A percentile compares a stretch with the other conserved stretches of the same genome.
Conservation (phyloP, 768 basidiomycete species). For the Calocybe indica region DNA sequence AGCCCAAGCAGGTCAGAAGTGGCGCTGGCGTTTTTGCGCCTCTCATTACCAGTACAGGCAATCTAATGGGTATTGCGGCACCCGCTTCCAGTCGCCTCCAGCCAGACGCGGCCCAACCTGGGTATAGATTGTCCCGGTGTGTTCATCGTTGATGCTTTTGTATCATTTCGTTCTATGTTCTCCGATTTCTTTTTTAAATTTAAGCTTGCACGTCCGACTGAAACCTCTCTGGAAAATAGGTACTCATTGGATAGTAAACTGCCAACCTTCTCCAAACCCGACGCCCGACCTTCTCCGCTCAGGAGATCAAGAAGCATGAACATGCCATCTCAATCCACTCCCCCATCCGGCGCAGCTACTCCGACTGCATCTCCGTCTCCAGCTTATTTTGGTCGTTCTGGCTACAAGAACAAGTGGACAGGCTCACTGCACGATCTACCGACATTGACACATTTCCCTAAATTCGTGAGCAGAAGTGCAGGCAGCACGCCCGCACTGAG, state of each 20-base stretch:
- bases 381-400: conserved; percentile 5
- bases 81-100: conserved; percentile 41
- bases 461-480: conserved; percentile 14
- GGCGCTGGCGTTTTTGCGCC: conserved; percentile 64
- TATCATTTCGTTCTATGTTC: background rate
- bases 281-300: background rate
- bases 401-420: conserved; percentile 4
- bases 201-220: background rate
- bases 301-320: conserved; percentile 1
- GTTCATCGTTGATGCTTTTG: background rate
- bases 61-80: conserved; percentile 55
- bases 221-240: conserved; percentile 5
- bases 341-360: background rate
- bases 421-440: conserved; percentile 25
- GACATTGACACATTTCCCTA: conserved; percentile 8
- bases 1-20: conserved; percentile 21
- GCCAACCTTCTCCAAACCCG: background rate
- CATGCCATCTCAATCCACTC: conserved; percentile 2
- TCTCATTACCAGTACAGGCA: conserved; percentile 65
- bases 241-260: conserved; percentile 18
- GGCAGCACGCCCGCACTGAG: conserved; percentile 19
- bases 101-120: conserved; percentile 56
- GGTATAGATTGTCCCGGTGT: conserved; percentile 61
- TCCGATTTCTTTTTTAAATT: background rate
- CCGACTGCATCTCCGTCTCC: conserved; percentile 9